Base-by-base conservation (phyloP, 2,329 filamentous ascomycete species). In the Curvularia lunata region DNA sequence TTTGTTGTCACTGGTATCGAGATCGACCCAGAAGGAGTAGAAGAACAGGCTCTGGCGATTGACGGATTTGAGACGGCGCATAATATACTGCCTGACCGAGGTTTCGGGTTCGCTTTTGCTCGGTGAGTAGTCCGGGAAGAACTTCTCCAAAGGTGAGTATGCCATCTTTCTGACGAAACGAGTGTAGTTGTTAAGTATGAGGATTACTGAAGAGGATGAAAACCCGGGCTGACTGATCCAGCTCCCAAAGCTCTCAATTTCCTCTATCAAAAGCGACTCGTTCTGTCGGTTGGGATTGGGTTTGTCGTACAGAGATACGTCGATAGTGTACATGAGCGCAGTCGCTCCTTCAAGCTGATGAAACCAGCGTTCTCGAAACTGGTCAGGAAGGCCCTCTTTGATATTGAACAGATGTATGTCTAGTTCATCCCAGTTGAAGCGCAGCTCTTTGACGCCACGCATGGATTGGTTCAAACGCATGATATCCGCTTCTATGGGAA, bases 21-120 rank as follows among this genome's bases (percentile, higher is more conserved):
- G 66, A 43, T 76, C 74, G 12, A 75, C 73, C 74, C 74, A 76
- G 52, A 76, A 76, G 0, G 65, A 70, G 51, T 75, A 76, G n/a
- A 76, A 69, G 8, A 66, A 68, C 6, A 75, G 53, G 0, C 57
- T 52, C 40, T 72, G 72, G 5, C 67, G 62, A 38, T 75, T 76
- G 10, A 74, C 63, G 3, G 67, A 65, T 45, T 73, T 75, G 62
- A 76, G 75, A 3, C 68, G 62, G 28, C 62, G 59, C 0, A 75
- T 59, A 12, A 76, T 70, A 34, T 74, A 76, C 38, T 73, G 70
- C 0, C 74, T 59, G 0, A 73, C 74, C 0, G 72, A 66, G 2
- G 62, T 62, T 12, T 74, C 72, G 0, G 66, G 59, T n/a, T 75
- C 69, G 0, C 53, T 48, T 13, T 57, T 53, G 1, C 46, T 58